Percentiles rank a stretch among this genome's conserved stretches.
These are phyloP conservation scores for Cladobotryum mycophilum DNA, from an alignment of 2,329 filamentous ascomycete species.

Conservation along the genomic window DNA sequence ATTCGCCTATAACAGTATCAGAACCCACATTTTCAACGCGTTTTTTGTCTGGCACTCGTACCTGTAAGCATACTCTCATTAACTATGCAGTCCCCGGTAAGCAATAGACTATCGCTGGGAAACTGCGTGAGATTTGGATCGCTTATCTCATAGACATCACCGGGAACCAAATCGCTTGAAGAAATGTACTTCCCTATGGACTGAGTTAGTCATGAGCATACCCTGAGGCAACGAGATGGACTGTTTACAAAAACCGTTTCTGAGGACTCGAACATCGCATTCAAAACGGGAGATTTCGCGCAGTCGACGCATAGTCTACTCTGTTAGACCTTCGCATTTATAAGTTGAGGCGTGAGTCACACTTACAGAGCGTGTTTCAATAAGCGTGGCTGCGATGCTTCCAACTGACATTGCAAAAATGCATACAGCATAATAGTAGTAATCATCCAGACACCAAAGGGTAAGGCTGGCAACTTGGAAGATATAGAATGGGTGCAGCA, in stretches of 20 bases:
- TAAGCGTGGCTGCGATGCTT: constrained; percentile 80
- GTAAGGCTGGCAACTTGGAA: constrained; percentile 93
- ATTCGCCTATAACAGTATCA: constrained; percentile 57
- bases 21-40: constrained; percentile 29
- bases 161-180: constrained; percentile 84
- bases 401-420: constrained; percentile 93
- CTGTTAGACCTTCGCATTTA: constrained; percentile 2
- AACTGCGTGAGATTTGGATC: constrained; percentile 85
- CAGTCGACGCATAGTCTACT: constrained; percentile 77
- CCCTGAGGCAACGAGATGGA: too few relatives aligned
- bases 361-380: constrained; percentile 78
- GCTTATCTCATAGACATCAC: constrained; percentile 94
- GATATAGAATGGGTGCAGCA: constrained; percentile 95
- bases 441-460: constrained; percentile 91
- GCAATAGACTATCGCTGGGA: constrained; percentile 83
- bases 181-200: constrained; percentile 68
- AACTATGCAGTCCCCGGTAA: constrained; percentile 94
- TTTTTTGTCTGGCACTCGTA: constrained; percentile 13
- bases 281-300: constrained; percentile 91
- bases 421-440: constrained; percentile 94
- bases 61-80: constrained; percentile 97
- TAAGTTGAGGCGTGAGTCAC: not conserved
- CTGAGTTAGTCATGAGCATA: not conserved
- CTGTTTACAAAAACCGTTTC: constrained; percentile 81
- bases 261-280: constrained; percentile 86